A percentile compares a stretch with the other conserved stretches of the same genome.
Evolutionary conservation across 768 basidiomycete species (phyloP).

Genomic region (Leccinum boreale): DNA sequence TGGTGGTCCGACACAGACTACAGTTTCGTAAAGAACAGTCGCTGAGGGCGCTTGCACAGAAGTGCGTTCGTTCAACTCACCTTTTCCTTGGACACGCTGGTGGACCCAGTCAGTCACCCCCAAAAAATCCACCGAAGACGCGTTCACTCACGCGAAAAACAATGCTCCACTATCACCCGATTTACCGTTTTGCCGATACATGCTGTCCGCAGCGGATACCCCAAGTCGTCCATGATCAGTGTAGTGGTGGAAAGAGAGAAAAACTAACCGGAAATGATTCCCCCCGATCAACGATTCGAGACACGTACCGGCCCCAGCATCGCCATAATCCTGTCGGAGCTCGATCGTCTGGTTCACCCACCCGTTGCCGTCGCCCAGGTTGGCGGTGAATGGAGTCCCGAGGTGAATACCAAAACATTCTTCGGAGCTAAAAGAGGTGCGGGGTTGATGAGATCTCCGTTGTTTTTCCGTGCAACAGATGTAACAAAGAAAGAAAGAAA

Average conservation of each 20-base stretch:
- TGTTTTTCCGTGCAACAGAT: neutral
- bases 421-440: slow-evolving; percentile 28
- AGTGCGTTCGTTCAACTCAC: slow-evolving; percentile 7
- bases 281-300: slow-evolving; percentile 45
- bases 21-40: neutral
- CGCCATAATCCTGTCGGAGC: slow-evolving; percentile 43
- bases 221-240: neutral
- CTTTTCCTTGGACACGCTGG: slow-evolving; percentile 50
- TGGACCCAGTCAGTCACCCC: neutral
- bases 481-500: neutral
- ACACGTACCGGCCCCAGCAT: slow-evolving; percentile 38
- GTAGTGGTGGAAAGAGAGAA: neutral
- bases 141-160: slow-evolving; percentile 52
- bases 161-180: slow-evolving; percentile 46
- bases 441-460: too few species aligned
- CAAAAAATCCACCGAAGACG: neutral
- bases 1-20: slow-evolving; percentile 36
- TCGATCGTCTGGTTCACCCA: slow-evolving; percentile 43
- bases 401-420: slow-evolving; percentile 40
- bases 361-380: slow-evolving; percentile 48
- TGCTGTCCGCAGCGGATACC: slow-evolving; percentile 18
- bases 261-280: slow-evolving; percentile 43
- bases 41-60: neutral
- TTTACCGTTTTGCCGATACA: slow-evolving; percentile 59
- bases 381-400: slow-evolving; percentile 39